phyloP scores from a whole-genome alignment of 306 rosid species.

The Sesbania bispinosa region DNA sequence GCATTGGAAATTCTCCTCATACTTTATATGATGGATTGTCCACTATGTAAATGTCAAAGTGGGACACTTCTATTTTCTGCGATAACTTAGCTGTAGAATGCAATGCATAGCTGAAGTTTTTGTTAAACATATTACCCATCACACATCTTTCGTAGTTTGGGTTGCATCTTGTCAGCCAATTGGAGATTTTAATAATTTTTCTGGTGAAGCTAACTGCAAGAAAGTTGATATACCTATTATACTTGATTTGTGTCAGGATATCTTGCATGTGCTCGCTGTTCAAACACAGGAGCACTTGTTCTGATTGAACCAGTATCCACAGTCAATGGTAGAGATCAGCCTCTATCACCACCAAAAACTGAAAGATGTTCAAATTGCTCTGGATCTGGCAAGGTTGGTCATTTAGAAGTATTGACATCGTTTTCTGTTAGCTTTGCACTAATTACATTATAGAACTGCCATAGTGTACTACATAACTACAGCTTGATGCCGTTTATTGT shows the following conservation, averaged over 20 bases:
- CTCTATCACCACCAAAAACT: slow-evolving; percentile 65
- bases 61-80: background rate
- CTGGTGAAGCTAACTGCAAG: slow-evolving; percentile 10
- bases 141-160: no score
- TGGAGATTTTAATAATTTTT: background rate
- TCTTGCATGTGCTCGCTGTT: slow-evolving; percentile 97
- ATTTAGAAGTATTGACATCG: background rate
- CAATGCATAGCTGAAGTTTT: no score
- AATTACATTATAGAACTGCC: background rate
- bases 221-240: slow-evolving; percentile 2
- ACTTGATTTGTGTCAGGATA: slow-evolving; percentile 48
- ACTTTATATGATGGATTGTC: background rate
- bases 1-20: background rate
- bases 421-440: background rate
- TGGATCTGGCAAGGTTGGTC: slow-evolving; percentile 91
- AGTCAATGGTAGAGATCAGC: slow-evolving; percentile 48
- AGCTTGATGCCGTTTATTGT: background rate
- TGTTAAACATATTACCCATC: no score
- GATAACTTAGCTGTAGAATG: background rate
- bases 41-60: background rate
- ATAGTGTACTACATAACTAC: background rate
- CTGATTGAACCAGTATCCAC: slow-evolving; percentile 68
- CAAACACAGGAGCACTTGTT: slow-evolving; percentile 71
- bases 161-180: no score
- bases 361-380: slow-evolving; percentile 96